A percentile compares a stretch with the other conserved stretches of the same genome.
Evolutionary conservation across 1,284 basidiomycete genomes (phyloP).

Genomic region (Rhodotorula sp.): DNA sequence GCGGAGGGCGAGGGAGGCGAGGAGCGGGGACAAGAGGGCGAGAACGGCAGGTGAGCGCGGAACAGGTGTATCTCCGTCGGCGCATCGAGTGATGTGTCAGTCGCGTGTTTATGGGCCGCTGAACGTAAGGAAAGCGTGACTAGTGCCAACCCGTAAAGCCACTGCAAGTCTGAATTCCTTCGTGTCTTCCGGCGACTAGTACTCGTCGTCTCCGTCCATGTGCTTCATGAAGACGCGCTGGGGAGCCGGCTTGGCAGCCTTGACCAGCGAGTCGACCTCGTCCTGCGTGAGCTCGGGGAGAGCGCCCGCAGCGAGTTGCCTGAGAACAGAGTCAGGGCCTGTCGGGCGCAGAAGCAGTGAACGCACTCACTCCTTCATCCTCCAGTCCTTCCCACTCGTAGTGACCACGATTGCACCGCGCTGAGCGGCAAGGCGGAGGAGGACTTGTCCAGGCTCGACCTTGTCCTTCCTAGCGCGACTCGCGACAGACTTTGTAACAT

Average conservation of each 20-base stretch:
- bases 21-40: neutral
- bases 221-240: constrained; percentile 35
- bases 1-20: neutral
- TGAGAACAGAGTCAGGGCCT: constrained; percentile 19
- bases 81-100: no score
- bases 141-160: no score
- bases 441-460: constrained; percentile 35
- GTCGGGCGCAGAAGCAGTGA: neutral
- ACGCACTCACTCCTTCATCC: constrained; percentile 31
- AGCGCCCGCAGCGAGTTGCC: constrained; percentile 30
- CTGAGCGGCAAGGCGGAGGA: constrained; percentile 31
- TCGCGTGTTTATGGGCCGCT: no score
- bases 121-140: no score
- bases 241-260: constrained; percentile 17
- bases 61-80: no score
- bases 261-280: constrained; percentile 25
- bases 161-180: neutral
- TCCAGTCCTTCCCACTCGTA: constrained; percentile 36
- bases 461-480: constrained; percentile 13
- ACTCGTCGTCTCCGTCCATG: constrained; percentile 28
- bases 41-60: no score
- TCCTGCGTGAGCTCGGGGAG: constrained; percentile 26
- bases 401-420: constrained; percentile 37
- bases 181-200: neutral
- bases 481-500: constrained; percentile 18